Evolutionary conservation across 768 basidiomycete genomes (phyloP), one percentile per base, ranked within the genome.

Genomic region (Suillus paluster): DNA sequence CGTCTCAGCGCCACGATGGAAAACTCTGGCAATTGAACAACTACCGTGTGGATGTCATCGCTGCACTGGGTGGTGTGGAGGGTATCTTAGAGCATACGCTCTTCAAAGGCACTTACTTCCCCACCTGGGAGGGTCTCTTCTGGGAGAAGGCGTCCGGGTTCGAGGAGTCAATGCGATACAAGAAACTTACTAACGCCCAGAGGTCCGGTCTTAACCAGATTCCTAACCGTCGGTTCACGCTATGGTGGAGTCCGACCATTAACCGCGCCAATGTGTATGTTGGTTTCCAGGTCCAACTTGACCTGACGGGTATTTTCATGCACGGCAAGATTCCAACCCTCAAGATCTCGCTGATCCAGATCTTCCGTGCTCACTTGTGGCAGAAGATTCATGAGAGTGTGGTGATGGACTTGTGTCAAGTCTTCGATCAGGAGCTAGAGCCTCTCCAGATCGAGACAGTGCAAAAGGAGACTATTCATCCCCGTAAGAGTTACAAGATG

Each of bases 401-500:
- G 41, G 92, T 95, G 64, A 94, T 95, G 92, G 93, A 95, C 81
- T 72, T 95, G 86, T 97, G 96, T 80, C 97, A 99, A 84, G 97
- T 99, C 23, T 97, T 99, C 70, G 97, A 99, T 78, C 96, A 98
- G 77, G 97, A 99, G 71, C 83, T 99, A 38, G 97, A 99, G 74
- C 96, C 97, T 4, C 79, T 99, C 17, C 95, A 98, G 68, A 99
- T 99, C 68, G 97, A 99, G 82, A 99, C 96, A 0, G 97, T 99
- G 0, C 97, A 99, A 77, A 99, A 99, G 78, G 97, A 99, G 78
- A 98, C 97, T 0, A 99, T 99, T 64, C 97, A 97, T 75, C 97
- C 97, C 69, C 92, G 97, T 79, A 98, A 98, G 84, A 97, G 95
- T 83, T 99, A 99, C 87, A 99, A 99, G 86, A 99, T 99, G 97